A percentile compares a stretch with the other conserved stretches of the same genome.
phyloP scores from a whole-genome alignment of 106 monocot genomes.

The Apostasia shenzhenica region DNA sequence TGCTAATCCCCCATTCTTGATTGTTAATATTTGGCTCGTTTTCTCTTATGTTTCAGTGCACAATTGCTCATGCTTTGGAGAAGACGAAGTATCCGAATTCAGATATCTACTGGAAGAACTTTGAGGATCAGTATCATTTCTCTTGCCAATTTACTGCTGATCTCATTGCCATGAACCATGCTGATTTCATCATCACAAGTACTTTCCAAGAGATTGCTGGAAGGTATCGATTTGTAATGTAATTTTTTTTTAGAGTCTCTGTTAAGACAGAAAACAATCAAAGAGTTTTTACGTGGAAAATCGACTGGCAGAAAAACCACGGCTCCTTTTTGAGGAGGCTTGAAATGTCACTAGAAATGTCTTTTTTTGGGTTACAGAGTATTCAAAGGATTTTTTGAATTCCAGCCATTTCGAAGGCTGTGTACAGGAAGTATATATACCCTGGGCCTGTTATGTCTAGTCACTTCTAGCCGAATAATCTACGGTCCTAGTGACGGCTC shows the following conservation, averaged over 20 bases:
- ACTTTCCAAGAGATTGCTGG: slow-evolving; percentile 86
- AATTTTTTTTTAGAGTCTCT: not conserved
- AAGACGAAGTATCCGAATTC: slow-evolving; percentile 85
- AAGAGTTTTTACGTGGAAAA: too few species aligned
- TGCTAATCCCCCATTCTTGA: not conserved
- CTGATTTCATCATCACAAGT: slow-evolving; percentile 81
- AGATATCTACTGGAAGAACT: slow-evolving; percentile 71
- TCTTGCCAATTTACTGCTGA: slow-evolving; percentile 83
- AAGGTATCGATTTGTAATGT: slow-evolving; percentile 21
- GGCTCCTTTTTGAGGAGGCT: too few species aligned
- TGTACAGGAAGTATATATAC: too few species aligned
- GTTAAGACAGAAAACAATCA: too few species aligned
- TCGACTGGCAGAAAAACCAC: too few species aligned
- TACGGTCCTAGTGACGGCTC: too few species aligned
- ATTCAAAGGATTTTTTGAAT: too few species aligned
- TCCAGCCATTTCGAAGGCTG: too few species aligned
- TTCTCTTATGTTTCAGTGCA: slow-evolving; percentile 41
- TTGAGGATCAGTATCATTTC: slow-evolving; percentile 78
- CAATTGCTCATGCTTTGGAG: slow-evolving; percentile 75
- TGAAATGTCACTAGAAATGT: too few species aligned
- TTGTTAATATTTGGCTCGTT: not conserved
- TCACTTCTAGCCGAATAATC: too few species aligned
- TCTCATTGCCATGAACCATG: slow-evolving; percentile 78
- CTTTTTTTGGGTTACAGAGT: too few species aligned
- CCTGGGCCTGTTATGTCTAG: too few species aligned